Evolutionary conservation across 2,329 filamentous ascomycete genomes (phyloP), one percentile per base, ranked within the genome.

Genomic region (Myriosclerotinia scirpicola): DNA sequence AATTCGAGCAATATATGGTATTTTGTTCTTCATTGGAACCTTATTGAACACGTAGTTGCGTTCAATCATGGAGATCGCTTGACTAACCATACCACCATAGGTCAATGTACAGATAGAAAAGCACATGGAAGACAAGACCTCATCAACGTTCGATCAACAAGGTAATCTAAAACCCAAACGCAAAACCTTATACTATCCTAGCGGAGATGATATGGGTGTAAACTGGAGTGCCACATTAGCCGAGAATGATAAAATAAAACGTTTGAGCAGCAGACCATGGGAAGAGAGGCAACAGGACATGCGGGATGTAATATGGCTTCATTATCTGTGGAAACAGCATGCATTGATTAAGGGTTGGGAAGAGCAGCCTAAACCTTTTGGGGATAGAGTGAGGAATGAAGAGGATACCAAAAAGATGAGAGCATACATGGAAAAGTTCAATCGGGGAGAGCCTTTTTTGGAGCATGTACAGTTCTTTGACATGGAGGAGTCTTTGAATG

Each of bases 131-230:
- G 8, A 17, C 30, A 34, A 34, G 6, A 34, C 2, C 30, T 34
- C 30, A 6, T 34, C 14, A 2, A 12, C 2, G 2, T 61, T 20
- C 4, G 34, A 38, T 20, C n/a, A 2, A 22, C 4, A 34, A 38
- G 12, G 30, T 11, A 36, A 48, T 36, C 9, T 30, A 15, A 50
- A 17, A 17, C 20, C 58, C 8, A 15, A 38, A 14, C 34, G 5
- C 9, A 20, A 12, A 11, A 5, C 5, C 20, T 3, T 38, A 38
- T 12, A 0, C 1, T 61, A 34, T 14, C 58, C 58, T 1, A 61
- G 34, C 34, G 34, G 58, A n/a, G 58, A 61, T 12, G 44, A 61
- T 6, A 26, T 61, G 14, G 44, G 34, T 17, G 34, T 61, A 15
- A 20, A 61, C 12, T 61, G 58, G 58, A 26, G n/a, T 38, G 58